Percentiles rank a stretch among this genome's conserved stretches.
Conservation (phyloP, 441 rosid genomes). For the Euphorbia celastroides region DNA sequence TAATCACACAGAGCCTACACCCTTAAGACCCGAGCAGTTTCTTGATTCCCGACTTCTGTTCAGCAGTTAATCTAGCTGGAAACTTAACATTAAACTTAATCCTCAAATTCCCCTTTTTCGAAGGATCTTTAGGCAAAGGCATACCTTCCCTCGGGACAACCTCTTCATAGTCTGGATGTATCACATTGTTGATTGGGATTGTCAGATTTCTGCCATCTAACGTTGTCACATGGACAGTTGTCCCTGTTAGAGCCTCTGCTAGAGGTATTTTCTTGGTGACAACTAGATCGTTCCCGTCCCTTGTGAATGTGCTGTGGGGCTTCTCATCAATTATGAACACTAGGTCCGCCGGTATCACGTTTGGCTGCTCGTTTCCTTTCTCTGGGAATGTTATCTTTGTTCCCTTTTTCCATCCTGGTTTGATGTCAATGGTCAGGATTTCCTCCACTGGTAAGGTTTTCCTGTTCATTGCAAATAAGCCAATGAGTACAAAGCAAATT, state of each 20-base stretch:
- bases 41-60: slow-evolving; percentile 75
- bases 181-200: slow-evolving; percentile 53
- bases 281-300: slow-evolving; percentile 76
- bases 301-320: slow-evolving; percentile 54
- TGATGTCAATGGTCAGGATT: slow-evolving; percentile 59
- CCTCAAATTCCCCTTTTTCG: slow-evolving; percentile 57
- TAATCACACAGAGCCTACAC: slow-evolving; percentile 11
- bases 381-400: slow-evolving; percentile 82
- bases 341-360: slow-evolving; percentile 58
- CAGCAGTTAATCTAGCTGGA: slow-evolving; percentile 56
- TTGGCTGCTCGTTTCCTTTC: slow-evolving; percentile 77
- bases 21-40: slow-evolving; percentile 25
- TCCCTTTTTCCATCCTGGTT: slow-evolving; percentile 92
- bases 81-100: slow-evolving; percentile 63
- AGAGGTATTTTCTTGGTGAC: slow-evolving; percentile 54
- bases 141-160: slow-evolving; percentile 71
- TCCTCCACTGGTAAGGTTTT: slow-evolving; percentile 65
- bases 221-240: slow-evolving; percentile 49
- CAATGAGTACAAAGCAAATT: neutral
- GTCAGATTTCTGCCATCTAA: slow-evolving; percentile 65
- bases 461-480: slow-evolving; percentile 32
- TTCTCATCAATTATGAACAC: slow-evolving; percentile 77
- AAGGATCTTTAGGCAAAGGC: slow-evolving; percentile 59
- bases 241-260: slow-evolving; percentile 68
- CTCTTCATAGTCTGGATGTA: slow-evolving; percentile 64